A percentile compares a stretch with the other conserved stretches of the same genome.
Evolutionary conservation across 129 eudicot species (phyloP).

Genomic region (Centella asiatica): DNA sequence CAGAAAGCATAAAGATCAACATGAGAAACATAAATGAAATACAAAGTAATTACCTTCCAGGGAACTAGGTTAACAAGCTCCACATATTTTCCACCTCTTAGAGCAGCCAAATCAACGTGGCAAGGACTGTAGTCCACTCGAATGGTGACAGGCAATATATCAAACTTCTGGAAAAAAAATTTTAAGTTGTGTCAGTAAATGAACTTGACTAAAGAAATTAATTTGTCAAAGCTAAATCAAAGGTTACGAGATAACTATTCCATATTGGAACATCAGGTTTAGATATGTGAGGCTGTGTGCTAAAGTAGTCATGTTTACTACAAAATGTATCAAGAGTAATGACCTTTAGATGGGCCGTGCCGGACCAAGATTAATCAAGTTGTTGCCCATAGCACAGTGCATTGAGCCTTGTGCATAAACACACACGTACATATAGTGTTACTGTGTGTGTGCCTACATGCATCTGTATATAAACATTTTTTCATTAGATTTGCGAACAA

Average conservation of each 20-base stretch:
- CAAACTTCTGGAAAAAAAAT: constrained; percentile 76
- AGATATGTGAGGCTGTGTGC: no score
- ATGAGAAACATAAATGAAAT: background rate
- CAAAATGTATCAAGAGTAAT: no score
- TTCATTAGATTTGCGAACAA: background rate
- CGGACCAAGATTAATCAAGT: no score
- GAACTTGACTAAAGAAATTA: background rate
- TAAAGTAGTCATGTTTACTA: no score
- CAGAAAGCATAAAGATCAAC: background rate
- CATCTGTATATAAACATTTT: background rate
- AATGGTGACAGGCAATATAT: constrained; percentile 50
- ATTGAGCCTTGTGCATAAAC: no score
- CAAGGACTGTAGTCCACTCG: constrained; percentile 89
- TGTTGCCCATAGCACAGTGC: no score
- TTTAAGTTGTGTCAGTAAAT: constrained; percentile 18
- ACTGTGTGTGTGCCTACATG: background rate
- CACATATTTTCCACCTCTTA: constrained; percentile 90
- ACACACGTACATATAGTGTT: no score
- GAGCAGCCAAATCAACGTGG: constrained; percentile 80
- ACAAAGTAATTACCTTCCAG: constrained; percentile 67
- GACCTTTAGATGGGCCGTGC: no score
- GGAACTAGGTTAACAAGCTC: constrained; percentile 90
- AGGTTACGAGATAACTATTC: background rate
- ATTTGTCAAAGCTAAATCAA: background rate
- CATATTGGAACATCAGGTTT: background rate